Evolutionary conservation across 192 early-diverging fungal genomes (phyloP), one percentile per base, ranked within the genome.

Genomic region (Coemansia sp.): DNA sequence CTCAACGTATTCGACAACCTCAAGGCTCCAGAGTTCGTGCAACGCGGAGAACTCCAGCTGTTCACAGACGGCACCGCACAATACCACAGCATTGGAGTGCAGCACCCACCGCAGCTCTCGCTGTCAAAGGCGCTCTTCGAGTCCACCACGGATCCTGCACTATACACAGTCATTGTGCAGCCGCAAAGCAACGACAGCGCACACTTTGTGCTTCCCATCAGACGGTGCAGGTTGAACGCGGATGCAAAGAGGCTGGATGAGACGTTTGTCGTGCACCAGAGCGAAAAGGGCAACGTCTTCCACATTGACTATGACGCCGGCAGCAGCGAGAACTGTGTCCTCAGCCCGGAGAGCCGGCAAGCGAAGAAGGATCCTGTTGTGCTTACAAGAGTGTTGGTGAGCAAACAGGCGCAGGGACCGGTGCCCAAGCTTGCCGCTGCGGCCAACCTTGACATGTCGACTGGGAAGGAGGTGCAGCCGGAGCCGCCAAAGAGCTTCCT

Each of bases 401-500:
- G 49, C n/a, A 57, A 21, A 45, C 73, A 71, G 7, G 60, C 41
- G 21, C 48, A 48, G 26, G 78, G 78, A 0, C 70, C 78, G 35
- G 35, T 46, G 21, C 78, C 78, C 12, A 51, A 62, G 73, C 78
- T 81, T 21, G 71, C 70, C 5, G 61, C 51, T 21, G 70, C 74
- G 4, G 64, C 70, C 0, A 44, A 26, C 15, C 73, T 81, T 24
- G 78, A 81, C 51, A 36, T 57, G 49, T 46, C 61, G 7, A 83
- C 80, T 3, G 80, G 80, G 6, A 68, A 69, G 66, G 83, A 80
- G 64, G 55, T 77, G 68, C 69, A 76, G 63, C 75, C 76, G 2
- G 84, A 82, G 67, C 73, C 71, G 35, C 69, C 75, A 58, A 82
- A 80, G 73, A 84, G 81, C 65, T 87, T 87, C 70, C 51, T 87